Percentiles rank a stretch among this genome's conserved stretches.
Conservation (phyloP, 352 stramenopile genomes). For the Globisporangium nodosum region DNA sequence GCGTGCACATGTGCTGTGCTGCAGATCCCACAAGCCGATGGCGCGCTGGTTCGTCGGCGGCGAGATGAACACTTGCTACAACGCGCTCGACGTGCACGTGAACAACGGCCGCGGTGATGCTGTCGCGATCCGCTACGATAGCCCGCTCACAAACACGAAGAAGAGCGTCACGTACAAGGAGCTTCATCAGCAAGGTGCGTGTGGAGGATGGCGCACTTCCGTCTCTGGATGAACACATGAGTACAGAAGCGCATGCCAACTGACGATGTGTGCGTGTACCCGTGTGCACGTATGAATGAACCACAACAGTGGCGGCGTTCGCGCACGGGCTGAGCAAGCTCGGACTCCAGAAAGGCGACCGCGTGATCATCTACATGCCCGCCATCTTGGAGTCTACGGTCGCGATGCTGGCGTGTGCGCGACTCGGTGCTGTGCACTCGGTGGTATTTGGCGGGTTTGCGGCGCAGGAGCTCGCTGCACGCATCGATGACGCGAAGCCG, state of each 20-base stretch:
- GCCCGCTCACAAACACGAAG: slow-evolving; percentile 50
- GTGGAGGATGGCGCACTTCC: background rate
- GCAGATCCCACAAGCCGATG: slow-evolving; percentile 26
- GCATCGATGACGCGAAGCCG: slow-evolving; percentile 76
- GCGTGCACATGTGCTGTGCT: background rate
- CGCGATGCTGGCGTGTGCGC: slow-evolving; percentile 96
- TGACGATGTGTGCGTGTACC: background rate
- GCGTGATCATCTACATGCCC: slow-evolving; percentile 98
- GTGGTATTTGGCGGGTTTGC: slow-evolving; percentile 91
- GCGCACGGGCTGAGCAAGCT: slow-evolving; percentile 94
- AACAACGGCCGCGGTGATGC: slow-evolving; percentile 43
- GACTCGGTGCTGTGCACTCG: slow-evolving; percentile 93
- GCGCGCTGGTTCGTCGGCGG: slow-evolving; percentile 46
- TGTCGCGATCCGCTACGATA: slow-evolving; percentile 54
- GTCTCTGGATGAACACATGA: background rate
- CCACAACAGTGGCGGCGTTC: slow-evolving; percentile 25
- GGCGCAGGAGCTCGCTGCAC: slow-evolving; percentile 67
- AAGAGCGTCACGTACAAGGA: slow-evolving; percentile 44
- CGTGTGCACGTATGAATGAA: background rate
- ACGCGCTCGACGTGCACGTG: slow-evolving; percentile 55
- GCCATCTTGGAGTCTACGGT: slow-evolving; percentile 95
- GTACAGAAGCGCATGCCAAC: background rate
- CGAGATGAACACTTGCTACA: slow-evolving; percentile 71
- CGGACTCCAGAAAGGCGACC: slow-evolving; percentile 90
- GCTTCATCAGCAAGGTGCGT: slow-evolving; percentile 27